A percentile compares a stretch with the other conserved stretches of the same genome.
Conservation (phyloP, 495 filamentous ascomycete genomes). For the Pseudevernia furfuracea region DNA sequence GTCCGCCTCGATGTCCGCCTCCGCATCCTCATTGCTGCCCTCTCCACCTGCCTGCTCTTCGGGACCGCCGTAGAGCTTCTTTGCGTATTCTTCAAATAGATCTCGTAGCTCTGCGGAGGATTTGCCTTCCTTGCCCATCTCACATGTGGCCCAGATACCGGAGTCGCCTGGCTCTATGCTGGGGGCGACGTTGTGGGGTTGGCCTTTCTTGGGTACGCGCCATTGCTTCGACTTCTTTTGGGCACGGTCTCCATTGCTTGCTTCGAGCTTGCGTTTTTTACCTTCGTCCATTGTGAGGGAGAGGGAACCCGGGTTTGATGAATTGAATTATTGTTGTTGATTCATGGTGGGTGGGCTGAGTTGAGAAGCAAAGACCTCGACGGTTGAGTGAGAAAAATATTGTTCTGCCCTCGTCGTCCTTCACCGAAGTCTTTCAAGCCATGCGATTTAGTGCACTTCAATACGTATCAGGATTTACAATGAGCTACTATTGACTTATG, state of each 20-base stretch:
- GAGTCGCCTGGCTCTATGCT: conserved; percentile 64
- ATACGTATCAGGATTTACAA: neutral
- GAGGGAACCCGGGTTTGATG: neutral
- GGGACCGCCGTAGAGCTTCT: conserved; percentile 36
- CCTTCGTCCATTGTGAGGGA: neutral
- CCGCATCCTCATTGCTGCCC: conserved; percentile 32
- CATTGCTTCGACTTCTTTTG: conserved; percentile 26
- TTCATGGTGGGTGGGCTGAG: neutral
- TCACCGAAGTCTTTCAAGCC: neutral
- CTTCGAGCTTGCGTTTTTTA: conserved; percentile 16
- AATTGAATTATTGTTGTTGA: neutral
- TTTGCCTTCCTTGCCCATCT: conserved; percentile 68
- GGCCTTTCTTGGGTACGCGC: conserved; percentile 22
- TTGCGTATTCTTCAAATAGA: conserved; percentile 57
- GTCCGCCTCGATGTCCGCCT: conserved; percentile 71
- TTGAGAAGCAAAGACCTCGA: neutral
- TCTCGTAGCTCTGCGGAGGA: conserved; percentile 63
- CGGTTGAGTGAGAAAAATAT: neutral
- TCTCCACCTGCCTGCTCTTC: conserved; percentile 1
- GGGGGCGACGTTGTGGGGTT: conserved; percentile 10
- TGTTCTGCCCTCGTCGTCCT: neutral
- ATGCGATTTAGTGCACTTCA: neutral
- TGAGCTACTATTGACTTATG: neutral
- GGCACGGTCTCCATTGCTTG: neutral
- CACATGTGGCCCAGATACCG: conserved; percentile 87